Percentiles rank a stretch among this genome's conserved stretches.
phyloP scores from a whole-genome alignment of 768 basidiomycete genomes.

The Boletus fagicola region DNA sequence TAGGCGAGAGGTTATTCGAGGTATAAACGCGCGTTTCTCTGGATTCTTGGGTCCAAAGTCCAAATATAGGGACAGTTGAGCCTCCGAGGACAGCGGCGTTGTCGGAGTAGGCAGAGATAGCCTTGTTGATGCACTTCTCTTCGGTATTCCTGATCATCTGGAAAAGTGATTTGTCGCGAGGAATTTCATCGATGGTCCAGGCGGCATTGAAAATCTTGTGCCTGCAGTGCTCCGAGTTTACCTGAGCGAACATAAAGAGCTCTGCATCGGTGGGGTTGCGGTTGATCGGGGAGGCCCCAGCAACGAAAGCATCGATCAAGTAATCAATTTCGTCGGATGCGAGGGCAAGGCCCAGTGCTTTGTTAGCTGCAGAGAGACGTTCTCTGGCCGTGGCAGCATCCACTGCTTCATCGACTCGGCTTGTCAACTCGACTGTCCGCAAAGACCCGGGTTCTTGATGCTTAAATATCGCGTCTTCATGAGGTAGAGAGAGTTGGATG shows the following conservation, averaged over 20 bases:
- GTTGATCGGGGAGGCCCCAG: conserved; percentile 61
- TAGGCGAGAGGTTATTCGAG: conserved; percentile 56
- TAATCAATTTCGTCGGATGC: conserved; percentile 89
- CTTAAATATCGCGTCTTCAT: conserved; percentile 54
- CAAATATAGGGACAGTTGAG: conserved; percentile 65
- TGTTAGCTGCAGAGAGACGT: conserved; percentile 75
- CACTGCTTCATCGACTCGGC: conserved; percentile 19
- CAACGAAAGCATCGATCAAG: conserved; percentile 82
- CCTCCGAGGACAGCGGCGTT: conserved; percentile 95
- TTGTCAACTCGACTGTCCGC: conserved; percentile 62
- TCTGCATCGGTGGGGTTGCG: conserved; percentile 96
- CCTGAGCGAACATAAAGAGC: conserved; percentile 99
- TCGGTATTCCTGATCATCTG: conserved; percentile 98
- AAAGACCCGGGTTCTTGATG: conserved; percentile 67
- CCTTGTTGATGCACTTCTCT: conserved; percentile 65
- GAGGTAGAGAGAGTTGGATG: conserved; percentile 58
- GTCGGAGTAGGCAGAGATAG: conserved; percentile 96
- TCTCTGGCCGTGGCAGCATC: conserved; percentile 48
- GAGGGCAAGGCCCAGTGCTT: conserved; percentile 84
- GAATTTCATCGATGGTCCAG: conserved; percentile 81
- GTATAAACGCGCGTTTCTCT: conserved; percentile 47
- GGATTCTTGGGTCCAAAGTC: conserved; percentile 39
- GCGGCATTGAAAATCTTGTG: conserved; percentile 99
- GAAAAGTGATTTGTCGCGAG: conserved; percentile 75
- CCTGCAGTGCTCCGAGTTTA: conserved; percentile 99